These are phyloP conservation scores for Pelargonium myrrhifolium DNA, from an alignment of 441 rosid species.

Conservation along the genomic window DNA sequence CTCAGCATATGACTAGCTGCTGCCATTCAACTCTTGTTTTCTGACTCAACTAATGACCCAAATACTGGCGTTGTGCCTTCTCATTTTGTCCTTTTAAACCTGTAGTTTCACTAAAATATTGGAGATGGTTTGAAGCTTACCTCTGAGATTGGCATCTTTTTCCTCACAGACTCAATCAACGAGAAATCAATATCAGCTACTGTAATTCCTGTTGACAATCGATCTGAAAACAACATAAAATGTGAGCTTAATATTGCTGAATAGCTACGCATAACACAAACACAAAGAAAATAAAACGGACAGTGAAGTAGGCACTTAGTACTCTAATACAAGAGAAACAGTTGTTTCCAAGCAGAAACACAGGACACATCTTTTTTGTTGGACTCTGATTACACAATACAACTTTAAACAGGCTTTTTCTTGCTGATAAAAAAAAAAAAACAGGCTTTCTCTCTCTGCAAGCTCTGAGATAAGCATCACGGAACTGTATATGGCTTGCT, in stretches of 20 bases:
- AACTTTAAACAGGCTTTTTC: no score
- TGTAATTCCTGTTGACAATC: conserved; percentile 62
- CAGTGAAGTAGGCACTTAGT: background rate
- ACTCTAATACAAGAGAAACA: background rate
- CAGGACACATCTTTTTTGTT: background rate
- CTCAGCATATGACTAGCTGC: no score
- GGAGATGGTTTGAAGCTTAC: conserved; percentile 28
- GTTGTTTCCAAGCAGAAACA: background rate
- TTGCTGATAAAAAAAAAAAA: no score
- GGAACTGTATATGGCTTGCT: background rate
- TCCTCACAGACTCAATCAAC: conserved; percentile 67
- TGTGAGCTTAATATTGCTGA: no score
- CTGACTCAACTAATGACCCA: no score
- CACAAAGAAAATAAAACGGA: background rate
- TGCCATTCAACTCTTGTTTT: no score
- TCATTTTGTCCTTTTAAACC: background rate
- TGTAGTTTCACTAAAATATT: background rate
- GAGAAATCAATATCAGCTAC: conserved; percentile 79
- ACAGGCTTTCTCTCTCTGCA: no score
- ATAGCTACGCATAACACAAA: background rate
- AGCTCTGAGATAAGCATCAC: background rate
- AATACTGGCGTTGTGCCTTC: no score
- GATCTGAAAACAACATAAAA: conserved; percentile 41
- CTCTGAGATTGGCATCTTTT: conserved; percentile 75
- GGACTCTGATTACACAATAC: background rate